Conservation (phyloP, 2,329 filamentous ascomycete genomes). For the Fusarium cyanostomum region DNA sequence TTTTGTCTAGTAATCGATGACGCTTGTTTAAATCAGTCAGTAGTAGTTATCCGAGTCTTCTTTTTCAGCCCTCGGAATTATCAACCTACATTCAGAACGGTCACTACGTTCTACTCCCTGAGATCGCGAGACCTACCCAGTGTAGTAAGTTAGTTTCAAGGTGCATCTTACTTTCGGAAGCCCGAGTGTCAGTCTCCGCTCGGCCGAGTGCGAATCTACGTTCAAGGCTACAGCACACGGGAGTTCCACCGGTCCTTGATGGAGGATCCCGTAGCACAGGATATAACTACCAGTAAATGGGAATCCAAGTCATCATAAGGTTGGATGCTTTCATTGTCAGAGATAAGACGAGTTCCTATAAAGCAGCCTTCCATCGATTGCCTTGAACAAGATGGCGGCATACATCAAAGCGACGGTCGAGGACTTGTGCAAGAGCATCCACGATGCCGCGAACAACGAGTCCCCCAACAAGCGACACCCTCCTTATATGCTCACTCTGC, state of each 20-base stretch:
- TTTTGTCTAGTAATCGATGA: too few relatives aligned
- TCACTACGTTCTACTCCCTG: too few relatives aligned
- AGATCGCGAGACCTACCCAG: too few relatives aligned
- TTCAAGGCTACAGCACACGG: neutral
- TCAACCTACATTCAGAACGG: too few relatives aligned
- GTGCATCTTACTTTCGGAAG: neutral
- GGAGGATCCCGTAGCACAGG: neutral
- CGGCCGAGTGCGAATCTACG: slow-evolving; percentile 5
- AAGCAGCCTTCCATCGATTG: too few relatives aligned
- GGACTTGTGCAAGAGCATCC: slow-evolving; percentile 75
- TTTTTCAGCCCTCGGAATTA: neutral
- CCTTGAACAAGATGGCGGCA: too few relatives aligned
- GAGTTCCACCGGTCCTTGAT: neutral
- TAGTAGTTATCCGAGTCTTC: neutral
- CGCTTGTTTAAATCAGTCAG: neutral
- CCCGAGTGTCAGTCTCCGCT: slow-evolving; percentile 6
- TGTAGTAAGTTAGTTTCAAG: neutral
- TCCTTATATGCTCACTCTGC: slow-evolving; percentile 79
- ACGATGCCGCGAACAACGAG: slow-evolving; percentile 64
- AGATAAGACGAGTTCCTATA: too few relatives aligned
- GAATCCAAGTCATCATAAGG: too few relatives aligned
- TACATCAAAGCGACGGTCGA: slow-evolving; percentile 75
- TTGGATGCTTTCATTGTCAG: too few relatives aligned
- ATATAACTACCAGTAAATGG: neutral
- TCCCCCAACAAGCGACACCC: slow-evolving; percentile 63